Evolutionary conservation across 495 filamentous ascomycete genomes (phyloP), one percentile per base, ranked within the genome.

Genomic region (Copromyces sp.): DNA sequence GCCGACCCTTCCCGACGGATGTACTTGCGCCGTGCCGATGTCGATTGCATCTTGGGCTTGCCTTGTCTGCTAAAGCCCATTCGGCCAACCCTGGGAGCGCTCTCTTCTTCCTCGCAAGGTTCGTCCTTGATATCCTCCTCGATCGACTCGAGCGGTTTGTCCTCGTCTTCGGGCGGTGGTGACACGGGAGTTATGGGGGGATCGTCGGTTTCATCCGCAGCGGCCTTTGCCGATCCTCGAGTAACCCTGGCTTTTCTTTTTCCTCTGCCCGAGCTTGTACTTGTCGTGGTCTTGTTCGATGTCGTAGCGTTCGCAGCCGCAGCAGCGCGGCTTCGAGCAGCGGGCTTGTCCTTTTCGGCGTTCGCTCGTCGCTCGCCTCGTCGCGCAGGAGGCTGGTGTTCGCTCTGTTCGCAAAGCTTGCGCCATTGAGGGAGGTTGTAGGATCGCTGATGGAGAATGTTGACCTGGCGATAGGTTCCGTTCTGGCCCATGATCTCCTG

Each of bases 401-500:
- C 93, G 79, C 92, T 92, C 81, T 97, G 93, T 69, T 97, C 91
- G 76, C 93, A 96, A 44, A 98, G 84, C 47, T 90, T 88, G 74
- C 93, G 92, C 95, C 95, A 99, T 80, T 98, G 94, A 1, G 95
- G 95, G 9, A 99, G 85, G 78, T 97, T 99, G 83, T 98, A 99
- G 35, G 93, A 93, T 80, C 96, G 87, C 81, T 96, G 93, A 80
- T 96, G 94, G 78, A 97, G 91, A 40, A 98, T 93, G 77, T 99
- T 99, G 77, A 93, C 92, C 76, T 98, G 96, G 37, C 94, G 94
- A 78, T 97, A 99, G 40, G 91, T 95, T 38, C 96, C 95, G 76
- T 94, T 91, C 69, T 90, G 92, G 11, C 95, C 96, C 85, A 94
- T 93, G 79, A 98, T 98, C 76, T 99, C 95, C 78, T 99, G 95